Evolutionary conservation across 129 eudicot species (phyloP), one percentile per base, ranked within the genome.

Genomic region (Mikania micrantha): DNA sequence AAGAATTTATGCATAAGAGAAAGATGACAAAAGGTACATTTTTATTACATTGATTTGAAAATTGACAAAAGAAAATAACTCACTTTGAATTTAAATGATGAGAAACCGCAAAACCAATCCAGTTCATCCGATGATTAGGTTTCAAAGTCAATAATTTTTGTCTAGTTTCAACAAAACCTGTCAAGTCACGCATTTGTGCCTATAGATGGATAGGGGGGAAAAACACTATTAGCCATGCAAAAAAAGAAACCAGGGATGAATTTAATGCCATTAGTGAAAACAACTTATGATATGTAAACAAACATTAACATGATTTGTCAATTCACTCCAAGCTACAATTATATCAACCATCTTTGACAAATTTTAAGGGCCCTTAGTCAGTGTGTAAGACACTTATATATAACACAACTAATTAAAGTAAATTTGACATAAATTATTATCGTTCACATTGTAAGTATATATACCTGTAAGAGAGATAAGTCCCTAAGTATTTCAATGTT

Each of bases 131-230:
- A 83, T 90, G 95, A 83, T 90, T 94, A 47, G 99, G 95, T 74
- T 94, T 94, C 73, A 94, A 73, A 54, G 94, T 94, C 80, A 94
- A 83, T 78, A 90, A 81, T 32, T 79, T 93, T 67, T 94, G 99
- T 78, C 99, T 87, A 62, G 99, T 94, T 84, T 94, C 99, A 70
- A 94, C 97, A 74, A 90, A 94, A 69, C 97, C 99, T 17, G 90
- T 67, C 93, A 94, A 85, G 80, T 94, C 99, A n/a, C 97, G 95
- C 93, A 89, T 94, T 77, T 94, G 99, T 32, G 99, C 97, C 99
- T 94, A 85, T 42, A 78, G 34, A 16, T 17, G 16, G 9, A n/a
- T n/a, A n/a, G 50, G 44, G 52, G 20, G 29, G 69, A 74, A 57
- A 61, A 6, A 6, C 48, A 54, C 29, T 19, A 64, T 77, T 22